Conservation (phyloP, 2,329 filamentous ascomycete genomes). For the Mycocentrospora acerina region DNA sequence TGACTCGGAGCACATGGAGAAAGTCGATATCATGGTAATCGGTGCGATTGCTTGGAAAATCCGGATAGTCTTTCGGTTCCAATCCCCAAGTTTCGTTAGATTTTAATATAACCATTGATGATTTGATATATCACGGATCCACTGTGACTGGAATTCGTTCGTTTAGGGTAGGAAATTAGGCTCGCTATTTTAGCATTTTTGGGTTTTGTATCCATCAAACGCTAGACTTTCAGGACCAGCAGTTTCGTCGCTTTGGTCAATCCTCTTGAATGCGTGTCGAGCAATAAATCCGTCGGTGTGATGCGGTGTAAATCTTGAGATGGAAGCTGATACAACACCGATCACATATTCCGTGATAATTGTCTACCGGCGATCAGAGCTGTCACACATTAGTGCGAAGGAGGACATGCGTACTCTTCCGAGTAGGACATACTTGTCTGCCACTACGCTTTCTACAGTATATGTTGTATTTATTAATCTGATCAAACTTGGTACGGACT, state of each 20-base stretch:
- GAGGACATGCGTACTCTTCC: not conserved
- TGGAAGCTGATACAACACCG: constrained; percentile 3
- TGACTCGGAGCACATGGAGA: constrained; percentile 53
- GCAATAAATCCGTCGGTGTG: constrained; percentile 2
- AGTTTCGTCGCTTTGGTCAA: constrained; percentile 52
- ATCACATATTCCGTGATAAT: constrained; percentile 1
- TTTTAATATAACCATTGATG: constrained; percentile 59
- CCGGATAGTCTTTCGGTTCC: constrained; percentile 69
- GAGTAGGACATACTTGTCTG: too few relatives aligned
- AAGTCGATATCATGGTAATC: constrained; percentile 56
- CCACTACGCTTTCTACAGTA: constrained; percentile 3
- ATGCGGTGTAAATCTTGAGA: constrained; percentile 2
- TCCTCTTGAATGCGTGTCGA: constrained; percentile 1
- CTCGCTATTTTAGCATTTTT: constrained; percentile 66
- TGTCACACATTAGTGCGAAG: constrained; percentile 1
- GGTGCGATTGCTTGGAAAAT: constrained; percentile 68
- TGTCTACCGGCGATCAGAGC: constrained; percentile 2
- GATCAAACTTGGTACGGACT: constrained; percentile 1
- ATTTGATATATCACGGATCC: constrained; percentile 64
- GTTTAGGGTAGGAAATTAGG: constrained; percentile 47
- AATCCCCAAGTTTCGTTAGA: constrained; percentile 59
- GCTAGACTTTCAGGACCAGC: constrained; percentile 61
- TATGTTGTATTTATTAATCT: constrained; percentile 5
- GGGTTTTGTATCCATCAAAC: too few relatives aligned
- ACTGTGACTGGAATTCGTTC: constrained; percentile 49